These are phyloP conservation scores for Lenwebbia sp. DNA, from an alignment of 345 rosid genomes.

Conservation along the genomic window DNA sequence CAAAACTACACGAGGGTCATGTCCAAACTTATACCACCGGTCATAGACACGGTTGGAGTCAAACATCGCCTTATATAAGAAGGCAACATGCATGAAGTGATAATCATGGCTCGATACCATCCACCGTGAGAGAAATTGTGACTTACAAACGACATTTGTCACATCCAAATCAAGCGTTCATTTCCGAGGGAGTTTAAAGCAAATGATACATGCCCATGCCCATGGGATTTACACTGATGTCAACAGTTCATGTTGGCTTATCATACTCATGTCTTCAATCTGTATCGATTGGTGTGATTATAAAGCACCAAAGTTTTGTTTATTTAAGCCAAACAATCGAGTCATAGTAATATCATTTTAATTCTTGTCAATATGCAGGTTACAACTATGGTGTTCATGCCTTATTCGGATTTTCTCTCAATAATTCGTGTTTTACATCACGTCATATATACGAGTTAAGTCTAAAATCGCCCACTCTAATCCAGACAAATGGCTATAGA, in stretches of 20 bases:
- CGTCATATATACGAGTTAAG: neutral
- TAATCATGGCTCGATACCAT: neutral
- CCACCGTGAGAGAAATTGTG: neutral
- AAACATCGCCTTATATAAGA: neutral
- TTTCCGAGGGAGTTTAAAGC: neutral
- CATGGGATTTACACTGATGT: neutral
- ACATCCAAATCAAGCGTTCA: neutral
- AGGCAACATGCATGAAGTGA: neutral
- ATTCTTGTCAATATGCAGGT: neutral
- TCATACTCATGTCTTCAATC: neutral
- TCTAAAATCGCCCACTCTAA: neutral
- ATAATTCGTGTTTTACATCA: neutral
- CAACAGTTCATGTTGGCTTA: neutral
- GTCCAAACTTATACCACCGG: neutral
- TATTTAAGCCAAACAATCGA: neutral
- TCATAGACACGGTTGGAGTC: neutral
- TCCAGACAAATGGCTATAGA: neutral
- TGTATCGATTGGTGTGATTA: neutral
- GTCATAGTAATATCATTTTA: neutral
- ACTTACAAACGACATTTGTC: neutral
- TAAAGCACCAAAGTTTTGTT: neutral
- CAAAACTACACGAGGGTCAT: neutral
- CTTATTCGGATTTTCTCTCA: neutral
- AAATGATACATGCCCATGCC: neutral
- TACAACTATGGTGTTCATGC: neutral